Evolutionary conservation across 2,329 filamentous ascomycete species (phyloP).

Genomic region (Botrytis cinerea): DNA sequence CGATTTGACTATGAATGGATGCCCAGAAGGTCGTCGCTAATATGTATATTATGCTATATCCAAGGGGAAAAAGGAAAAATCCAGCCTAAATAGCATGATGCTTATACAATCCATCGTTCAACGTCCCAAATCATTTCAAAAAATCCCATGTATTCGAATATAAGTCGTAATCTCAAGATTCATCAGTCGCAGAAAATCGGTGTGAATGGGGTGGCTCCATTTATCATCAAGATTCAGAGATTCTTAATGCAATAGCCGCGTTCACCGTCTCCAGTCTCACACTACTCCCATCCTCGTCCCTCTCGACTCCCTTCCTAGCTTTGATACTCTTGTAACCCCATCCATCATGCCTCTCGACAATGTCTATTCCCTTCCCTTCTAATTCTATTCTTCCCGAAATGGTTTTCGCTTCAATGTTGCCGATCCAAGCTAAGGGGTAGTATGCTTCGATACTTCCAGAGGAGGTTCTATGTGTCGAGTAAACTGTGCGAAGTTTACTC

Average conservation of each 20-base stretch:
- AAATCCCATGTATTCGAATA: neutral
- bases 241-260: slow-evolving; percentile 25
- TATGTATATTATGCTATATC: neutral
- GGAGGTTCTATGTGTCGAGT: slow-evolving; percentile 32
- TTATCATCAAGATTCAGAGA: neutral
- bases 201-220: too few relatives aligned
- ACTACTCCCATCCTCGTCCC: slow-evolving; percentile 30
- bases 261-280: slow-evolving; percentile 33
- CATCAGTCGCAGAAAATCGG: neutral
- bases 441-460: slow-evolving; percentile 30
- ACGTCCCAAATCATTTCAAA: neutral
- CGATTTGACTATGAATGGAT: neutral
- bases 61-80: neutral
- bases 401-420: slow-evolving; percentile 32
- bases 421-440: slow-evolving; percentile 38
- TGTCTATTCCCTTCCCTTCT: slow-evolving; percentile 32
- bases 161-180: neutral
- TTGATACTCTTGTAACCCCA: slow-evolving; percentile 31
- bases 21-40: neutral
- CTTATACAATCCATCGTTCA: neutral
- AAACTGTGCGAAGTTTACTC: slow-evolving; percentile 31
- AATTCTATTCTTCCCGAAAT: slow-evolving; percentile 34
- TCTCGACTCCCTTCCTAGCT: slow-evolving; percentile 35
- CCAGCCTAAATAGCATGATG: neutral
- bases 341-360: slow-evolving; percentile 33